Base-by-base conservation (phyloP, 73 alveolate genomes). In the Tetrahymena malaccensis region DNA sequence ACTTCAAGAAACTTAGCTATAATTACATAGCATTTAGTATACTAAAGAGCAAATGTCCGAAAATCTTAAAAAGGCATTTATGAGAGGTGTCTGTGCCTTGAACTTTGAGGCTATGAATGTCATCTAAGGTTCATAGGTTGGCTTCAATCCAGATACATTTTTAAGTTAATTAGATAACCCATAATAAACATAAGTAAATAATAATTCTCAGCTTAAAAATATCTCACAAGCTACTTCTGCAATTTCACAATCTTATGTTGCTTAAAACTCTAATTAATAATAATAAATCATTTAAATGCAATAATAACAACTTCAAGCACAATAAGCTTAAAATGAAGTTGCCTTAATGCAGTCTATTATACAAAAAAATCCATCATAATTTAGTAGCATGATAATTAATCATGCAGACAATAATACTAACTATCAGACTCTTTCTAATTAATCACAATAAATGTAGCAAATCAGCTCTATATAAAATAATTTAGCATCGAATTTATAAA, bases 51-150 rank as follows among this genome's bases (percentile, higher is more conserved):
- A 94, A 96, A 98, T 98, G 97, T 98, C 98, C 94, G 99, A 98
- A 93, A 98, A 98, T 96, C 97, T 99, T 94, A 98, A 99, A 97
- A 98, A 98, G 97, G 99, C 99, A 4, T 98, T 99, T 96, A 98
- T 99, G 99, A 99, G 99, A 93, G 99, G 99, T 89, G 99, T 99
- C 44, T 98, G 99, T 97, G 99, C 99, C 4, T 93, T 99, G 97
- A 99, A 99, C 96, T 98, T 99, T 97, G 99, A 99, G 94, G 99
- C 99, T 8, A 99, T 99, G 99, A 97, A 98, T 97, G 99, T 99
- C 38, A 96, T 99, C 8, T 94, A 98, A 84, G 97, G 97, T 1
- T 34, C 93, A 27, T 25, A 70, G 19, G 37, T 33, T 25, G 89
- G 89, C 40, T 70, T 70, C 17, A 70, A 70, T 70, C 89, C 89